Evolutionary conservation across 2,329 filamentous ascomycete species (phyloP), one percentile per base, ranked within the genome.

Genomic region (Bipolaris victoriae): DNA sequence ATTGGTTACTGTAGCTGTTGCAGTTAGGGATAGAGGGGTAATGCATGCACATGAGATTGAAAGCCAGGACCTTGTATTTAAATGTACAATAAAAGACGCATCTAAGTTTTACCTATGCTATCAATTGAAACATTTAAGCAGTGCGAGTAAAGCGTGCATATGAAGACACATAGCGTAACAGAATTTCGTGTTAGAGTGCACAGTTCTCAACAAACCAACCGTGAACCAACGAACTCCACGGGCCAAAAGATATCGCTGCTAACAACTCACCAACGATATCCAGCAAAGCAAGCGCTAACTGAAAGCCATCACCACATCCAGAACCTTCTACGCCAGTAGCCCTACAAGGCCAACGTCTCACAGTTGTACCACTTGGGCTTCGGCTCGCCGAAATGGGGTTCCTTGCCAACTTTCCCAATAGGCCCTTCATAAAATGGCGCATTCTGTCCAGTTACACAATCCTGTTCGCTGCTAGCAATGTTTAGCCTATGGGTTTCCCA

Each of bases 301-400:
- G 4, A 5, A 26, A 22, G 22, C 40, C 40, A n/a, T n/a, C 22
- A 26, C 4, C 1, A 7, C 40, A 26, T 26, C 20, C n/a, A 26
- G 40, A n/a, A 3, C 10, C 22, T 1, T 26, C 20, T 47, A 6
- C 44, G n/a, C 7, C 16, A 13, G 20, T 16, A 52, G 24, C n/a
- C 15, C 43, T 10, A 57, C 13, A 26, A 26, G 13, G 15, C 45
- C 3, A 26, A 7, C 1, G 43, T 54, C 3, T 40, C 55, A 15
- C 62, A 65, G 35, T 40, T 58, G 43, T 65, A 65, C 62, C 60
- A 63, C 36, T 57, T 58, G 10, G 62, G 62, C 37, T 29, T 60
- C 3, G 62, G 60, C 2, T 59, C 46, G 11, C 44, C 49, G 33
- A 65, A 65, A 5, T 45, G 35, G 1, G 58, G 50, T 11, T 58